Conservation (phyloP, 2,329 filamentous ascomycete species). For the Cordyceps fumosorosea region DNA sequence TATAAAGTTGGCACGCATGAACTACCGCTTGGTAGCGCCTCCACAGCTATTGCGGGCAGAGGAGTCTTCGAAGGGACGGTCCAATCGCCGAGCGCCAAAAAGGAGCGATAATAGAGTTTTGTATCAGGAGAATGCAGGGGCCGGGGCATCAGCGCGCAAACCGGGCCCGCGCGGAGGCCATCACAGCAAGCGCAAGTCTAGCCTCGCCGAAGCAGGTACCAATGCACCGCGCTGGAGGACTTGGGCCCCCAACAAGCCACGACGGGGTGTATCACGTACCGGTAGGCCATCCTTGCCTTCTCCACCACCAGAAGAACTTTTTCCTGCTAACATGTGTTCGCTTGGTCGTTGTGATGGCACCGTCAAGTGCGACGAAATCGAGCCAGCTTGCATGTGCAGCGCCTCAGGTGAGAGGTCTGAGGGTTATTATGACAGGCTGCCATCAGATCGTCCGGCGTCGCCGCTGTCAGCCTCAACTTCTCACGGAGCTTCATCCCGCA, state of each 20-base stretch:
- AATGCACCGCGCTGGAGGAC: not conserved
- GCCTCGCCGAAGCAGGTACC: not conserved
- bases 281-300: conserved; percentile 11
- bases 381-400: conserved; percentile 21
- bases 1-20: not conserved
- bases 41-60: not conserved
- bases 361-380: conserved; percentile 24
- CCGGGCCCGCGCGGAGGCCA: not conserved
- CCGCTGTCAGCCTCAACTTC: not conserved
- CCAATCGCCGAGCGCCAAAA: not conserved
- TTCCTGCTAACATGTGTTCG: not conserved
- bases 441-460: not conserved
- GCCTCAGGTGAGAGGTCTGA: conserved; percentile 17
- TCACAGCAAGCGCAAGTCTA: not conserved
- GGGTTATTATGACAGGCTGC: conserved; percentile 23
- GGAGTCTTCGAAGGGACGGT: not conserved
- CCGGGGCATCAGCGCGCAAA: not conserved
- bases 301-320: not conserved
- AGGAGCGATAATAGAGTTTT: conserved; percentile 4
- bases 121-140: conserved; percentile 7
- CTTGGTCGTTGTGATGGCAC: conserved; percentile 15
- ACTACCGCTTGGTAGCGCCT: not conserved
- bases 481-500: not conserved
- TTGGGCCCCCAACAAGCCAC: conserved; percentile 15
- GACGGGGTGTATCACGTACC: conserved; percentile 18